These are phyloP conservation scores for Kodamaea laetipori DNA, from an alignment of 805 yeast genomes.

Conservation along the genomic window DNA sequence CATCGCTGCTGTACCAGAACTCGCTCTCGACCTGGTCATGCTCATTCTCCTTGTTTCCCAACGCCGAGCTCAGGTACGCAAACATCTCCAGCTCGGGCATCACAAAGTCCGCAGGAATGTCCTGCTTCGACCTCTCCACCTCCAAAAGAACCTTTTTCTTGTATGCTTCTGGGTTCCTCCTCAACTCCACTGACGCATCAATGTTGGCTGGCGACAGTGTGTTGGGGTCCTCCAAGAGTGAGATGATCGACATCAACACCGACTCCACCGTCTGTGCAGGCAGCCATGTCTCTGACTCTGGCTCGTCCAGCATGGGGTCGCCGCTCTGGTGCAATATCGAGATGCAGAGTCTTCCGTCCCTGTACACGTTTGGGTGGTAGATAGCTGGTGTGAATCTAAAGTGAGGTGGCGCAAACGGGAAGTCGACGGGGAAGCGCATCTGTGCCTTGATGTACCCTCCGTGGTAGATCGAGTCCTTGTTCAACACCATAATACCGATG, in stretches of 20 bases:
- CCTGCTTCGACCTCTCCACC: constrained; percentile 79
- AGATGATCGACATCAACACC: constrained; percentile 85
- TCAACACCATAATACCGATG: constrained; percentile 88
- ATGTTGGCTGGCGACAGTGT: constrained; percentile 93
- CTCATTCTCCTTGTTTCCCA: constrained; percentile 42
- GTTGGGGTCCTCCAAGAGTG: constrained; percentile 91
- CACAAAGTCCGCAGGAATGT: constrained; percentile 82
- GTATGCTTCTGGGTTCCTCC: constrained; percentile 78
- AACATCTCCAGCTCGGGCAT: constrained; percentile 70
- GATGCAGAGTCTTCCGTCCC: constrained; percentile 90
- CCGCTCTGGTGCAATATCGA: constrained; percentile 92
- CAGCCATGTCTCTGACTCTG: constrained; percentile 92
- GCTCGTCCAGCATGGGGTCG: constrained; percentile 86
- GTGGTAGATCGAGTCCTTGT: constrained; percentile 85
- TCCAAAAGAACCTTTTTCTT: constrained; percentile 74
- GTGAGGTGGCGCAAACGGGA: constrained; percentile 90
- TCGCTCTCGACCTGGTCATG: constrained; percentile 73
- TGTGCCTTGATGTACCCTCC: constrained; percentile 95
- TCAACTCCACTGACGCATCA: constrained; percentile 90
- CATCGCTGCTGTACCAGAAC: constrained; percentile 74
- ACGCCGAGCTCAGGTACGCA: constrained; percentile 39
- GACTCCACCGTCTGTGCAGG: constrained; percentile 92
- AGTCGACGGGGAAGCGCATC: constrained; percentile 89
- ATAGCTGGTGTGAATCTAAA: constrained; percentile 92
- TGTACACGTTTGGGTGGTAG: constrained; percentile 92